Percentiles rank a stretch among this genome's conserved stretches.
These are phyloP conservation scores for Yamadazyma atlantica DNA, from an alignment of 1,139 yeast genomes.

Conservation along the genomic window DNA sequence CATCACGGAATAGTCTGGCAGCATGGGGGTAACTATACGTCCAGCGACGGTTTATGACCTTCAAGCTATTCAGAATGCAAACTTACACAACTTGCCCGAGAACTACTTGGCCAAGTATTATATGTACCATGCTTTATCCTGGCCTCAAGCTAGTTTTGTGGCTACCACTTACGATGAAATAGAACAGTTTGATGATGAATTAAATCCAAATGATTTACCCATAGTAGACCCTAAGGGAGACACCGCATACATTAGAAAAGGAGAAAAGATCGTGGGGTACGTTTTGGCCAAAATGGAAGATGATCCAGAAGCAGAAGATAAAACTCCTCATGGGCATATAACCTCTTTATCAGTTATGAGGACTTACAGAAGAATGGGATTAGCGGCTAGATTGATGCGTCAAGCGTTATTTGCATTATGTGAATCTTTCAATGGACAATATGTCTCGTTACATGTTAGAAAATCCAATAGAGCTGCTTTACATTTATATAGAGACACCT, in stretches of 20 bases:
- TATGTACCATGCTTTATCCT: constrained; percentile 87
- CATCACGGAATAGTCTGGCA: not conserved
- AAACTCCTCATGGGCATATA: constrained; percentile 88
- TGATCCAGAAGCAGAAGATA: constrained; percentile 72
- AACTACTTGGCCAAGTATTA: constrained; percentile 91
- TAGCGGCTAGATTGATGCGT: constrained; percentile 91
- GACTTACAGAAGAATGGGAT: constrained; percentile 90
- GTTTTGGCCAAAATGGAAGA: constrained; percentile 97
- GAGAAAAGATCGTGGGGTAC: constrained; percentile 88
- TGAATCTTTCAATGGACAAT: constrained; percentile 79
- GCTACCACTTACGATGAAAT: constrained; percentile 69
- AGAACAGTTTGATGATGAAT: constrained; percentile 35
- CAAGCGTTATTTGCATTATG: constrained; percentile 77
- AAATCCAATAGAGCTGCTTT: constrained; percentile 92
- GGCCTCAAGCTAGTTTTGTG: constrained; percentile 98
- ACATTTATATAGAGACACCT: constrained; percentile 84
- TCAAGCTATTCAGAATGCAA: constrained; percentile 96
- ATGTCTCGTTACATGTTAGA: constrained; percentile 91
- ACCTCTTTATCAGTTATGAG: constrained; percentile 95
- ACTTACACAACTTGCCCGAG: constrained; percentile 90
- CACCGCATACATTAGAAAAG: constrained; percentile 56
- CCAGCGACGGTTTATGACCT: constrained; percentile 84
- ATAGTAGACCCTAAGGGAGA: constrained; percentile 50
- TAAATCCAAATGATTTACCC: constrained; percentile 25
- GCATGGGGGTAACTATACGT: constrained; percentile 86